Evolutionary conservation across 2,329 filamentous ascomycete species (phyloP).

Genomic region (Plectosphaerella plurivora): DNA sequence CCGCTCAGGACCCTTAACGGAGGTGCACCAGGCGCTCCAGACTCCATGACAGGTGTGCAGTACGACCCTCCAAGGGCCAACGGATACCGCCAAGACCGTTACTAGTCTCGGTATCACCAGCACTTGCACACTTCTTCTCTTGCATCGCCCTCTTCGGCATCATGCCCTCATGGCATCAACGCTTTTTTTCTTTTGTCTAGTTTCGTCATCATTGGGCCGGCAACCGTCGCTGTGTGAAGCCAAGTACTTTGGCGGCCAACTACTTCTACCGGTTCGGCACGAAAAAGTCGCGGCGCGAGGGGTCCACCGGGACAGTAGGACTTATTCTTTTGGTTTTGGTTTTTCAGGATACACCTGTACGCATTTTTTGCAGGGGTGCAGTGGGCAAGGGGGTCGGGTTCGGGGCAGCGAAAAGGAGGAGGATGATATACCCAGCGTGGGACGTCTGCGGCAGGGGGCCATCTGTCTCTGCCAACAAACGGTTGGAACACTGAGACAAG

Average conservation of each 20-base stretch:
- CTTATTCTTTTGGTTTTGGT: background rate
- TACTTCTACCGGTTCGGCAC: too few relatives aligned
- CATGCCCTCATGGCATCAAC: background rate
- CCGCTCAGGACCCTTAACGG: constrained; percentile 50
- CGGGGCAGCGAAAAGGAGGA: background rate
- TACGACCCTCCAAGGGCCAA: constrained; percentile 48
- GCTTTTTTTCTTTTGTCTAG: background rate
- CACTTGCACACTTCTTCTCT: background rate
- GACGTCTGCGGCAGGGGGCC: background rate
- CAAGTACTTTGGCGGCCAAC: too few relatives aligned
- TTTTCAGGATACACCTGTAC: background rate
- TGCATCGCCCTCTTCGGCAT: background rate
- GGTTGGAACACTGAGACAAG: too few relatives aligned
- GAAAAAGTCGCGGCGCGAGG: too few relatives aligned
- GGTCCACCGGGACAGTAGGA: too few relatives aligned
- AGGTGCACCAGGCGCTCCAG: constrained; percentile 38
- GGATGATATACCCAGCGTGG: background rate
- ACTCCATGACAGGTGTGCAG: constrained; percentile 64
- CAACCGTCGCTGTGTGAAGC: background rate
- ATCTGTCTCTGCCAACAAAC: background rate
- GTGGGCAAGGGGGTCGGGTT: background rate
- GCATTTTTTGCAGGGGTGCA: background rate
- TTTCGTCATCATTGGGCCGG: too few relatives aligned
- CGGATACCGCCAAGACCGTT: constrained; percentile 37
- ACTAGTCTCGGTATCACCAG: constrained; percentile 15